Base-by-base conservation (phyloP, 2,329 filamentous ascomycete genomes). In the Fusarium praegraminearum region DNA sequence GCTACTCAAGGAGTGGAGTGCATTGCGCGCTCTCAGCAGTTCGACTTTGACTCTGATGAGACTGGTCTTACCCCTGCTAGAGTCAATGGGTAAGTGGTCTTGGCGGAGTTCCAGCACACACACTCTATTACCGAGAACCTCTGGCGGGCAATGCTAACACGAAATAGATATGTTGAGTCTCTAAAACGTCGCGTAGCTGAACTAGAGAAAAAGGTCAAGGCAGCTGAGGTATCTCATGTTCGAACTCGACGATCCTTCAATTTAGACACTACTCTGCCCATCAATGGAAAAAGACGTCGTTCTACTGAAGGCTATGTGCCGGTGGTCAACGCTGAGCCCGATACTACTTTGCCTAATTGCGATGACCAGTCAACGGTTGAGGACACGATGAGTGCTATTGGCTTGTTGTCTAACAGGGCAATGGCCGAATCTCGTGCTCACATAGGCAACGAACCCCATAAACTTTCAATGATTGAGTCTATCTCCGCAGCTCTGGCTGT, bases 311-410 rank as follows among this genome's bases (percentile, higher is more conserved):
- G 9, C 0, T 51, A 50, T 18, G 13, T 47, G 1, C 22, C 43
- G 0, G 56, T 35, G 0, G 5, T 7, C 0, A 36, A 1, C 16
- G 35, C 11, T 1, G 28, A 30, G 12, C 4, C 10, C 33, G 5
- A 22, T 7, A 4, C 5, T 1, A 12, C 3, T 0, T 3, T n/a
- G 0, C 47, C 3, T 0, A 33, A 36, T 20, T 26, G 53, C 0
- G 64, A 68, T 0, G 65, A 68, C 4, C 64, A 68, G 16, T 68
- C 65, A 5, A 68, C 64, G 0, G 64, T 68, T 1, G 58, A 68
- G 26, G 65, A 68, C 1, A 68, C 65, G 2, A 64, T 68, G 53
- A 68, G 64, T n/a, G 65, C 65, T 5, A 68, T 68, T 16, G 64
- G 64, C 2, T 50, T 67, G 0, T 18, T 68, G 2, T 68, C 64